Evolutionary conservation across 2,329 filamentous ascomycete species (phyloP).

Genomic region (Pseudocercospora vitis): DNA sequence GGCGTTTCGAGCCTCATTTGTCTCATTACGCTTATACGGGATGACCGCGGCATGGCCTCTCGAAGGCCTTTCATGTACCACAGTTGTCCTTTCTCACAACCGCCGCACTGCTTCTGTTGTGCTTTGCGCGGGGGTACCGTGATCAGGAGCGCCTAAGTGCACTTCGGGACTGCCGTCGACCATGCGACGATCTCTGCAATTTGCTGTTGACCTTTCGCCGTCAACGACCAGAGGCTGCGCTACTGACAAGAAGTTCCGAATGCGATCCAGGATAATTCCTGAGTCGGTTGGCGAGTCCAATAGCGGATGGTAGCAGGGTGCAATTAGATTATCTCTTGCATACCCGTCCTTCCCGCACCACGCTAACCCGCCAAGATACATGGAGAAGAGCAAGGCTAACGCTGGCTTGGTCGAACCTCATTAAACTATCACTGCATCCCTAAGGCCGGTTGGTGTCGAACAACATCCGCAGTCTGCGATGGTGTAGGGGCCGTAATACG

Average conservation of each 20-base stretch:
- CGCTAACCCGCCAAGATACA: conserved; percentile 2
- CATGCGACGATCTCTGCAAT: conserved; percentile 1
- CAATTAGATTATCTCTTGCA: conserved; percentile 2
- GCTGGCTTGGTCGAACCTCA: conserved; percentile 7
- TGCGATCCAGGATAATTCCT: conserved; percentile 2
- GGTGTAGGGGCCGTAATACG: conserved; percentile 17
- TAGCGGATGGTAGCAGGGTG: conserved; percentile 10
- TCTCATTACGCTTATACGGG: conserved; percentile 7
- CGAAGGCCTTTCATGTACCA: neutral
- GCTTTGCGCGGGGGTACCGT: neutral
- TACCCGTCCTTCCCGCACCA: conserved; percentile 7
- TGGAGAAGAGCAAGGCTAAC: conserved; percentile 1
- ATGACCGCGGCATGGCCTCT: neutral
- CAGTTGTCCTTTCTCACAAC: neutral
- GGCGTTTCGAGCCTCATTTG: neutral
- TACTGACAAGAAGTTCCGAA: neutral
- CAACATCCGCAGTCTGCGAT: conserved; percentile 11
- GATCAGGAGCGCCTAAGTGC: neutral
- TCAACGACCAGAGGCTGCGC: neutral
- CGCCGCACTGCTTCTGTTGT: neutral
- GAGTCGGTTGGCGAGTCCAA: conserved; percentile 10
- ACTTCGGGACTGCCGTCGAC: neutral
- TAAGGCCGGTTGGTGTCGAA: conserved; percentile 10
- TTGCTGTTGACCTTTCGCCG: conserved; percentile 1
- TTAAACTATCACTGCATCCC: conserved; percentile 16